These are phyloP conservation scores for Penicillium paxilli DNA, from an alignment of 495 filamentous ascomycete genomes.

Conservation along the genomic window DNA sequence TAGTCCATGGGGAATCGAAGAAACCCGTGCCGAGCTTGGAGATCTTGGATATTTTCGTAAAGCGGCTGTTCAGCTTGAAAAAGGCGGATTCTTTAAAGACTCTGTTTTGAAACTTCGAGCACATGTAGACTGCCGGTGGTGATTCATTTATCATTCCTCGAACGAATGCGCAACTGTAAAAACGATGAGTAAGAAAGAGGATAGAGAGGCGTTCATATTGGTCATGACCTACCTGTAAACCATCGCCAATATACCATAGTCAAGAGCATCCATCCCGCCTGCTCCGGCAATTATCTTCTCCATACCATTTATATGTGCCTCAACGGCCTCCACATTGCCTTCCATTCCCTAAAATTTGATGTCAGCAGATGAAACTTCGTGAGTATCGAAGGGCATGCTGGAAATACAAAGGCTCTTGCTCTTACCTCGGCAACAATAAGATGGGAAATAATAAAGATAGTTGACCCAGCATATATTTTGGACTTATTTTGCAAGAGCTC, in stretches of 20 bases:
- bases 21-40: slow-evolving; percentile 11
- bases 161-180: slow-evolving; percentile 6
- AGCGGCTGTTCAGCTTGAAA: not conserved
- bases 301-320: slow-evolving; percentile 17
- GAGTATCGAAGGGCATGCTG: no score
- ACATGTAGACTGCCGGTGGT: slow-evolving; percentile 4
- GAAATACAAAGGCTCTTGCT: no score
- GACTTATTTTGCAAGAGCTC: not conserved
- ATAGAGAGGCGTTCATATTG: not conserved
- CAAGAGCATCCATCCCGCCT: slow-evolving; percentile 15
- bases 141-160: slow-evolving; percentile 4
- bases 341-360: slow-evolving; percentile 4
- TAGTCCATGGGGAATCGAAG: slow-evolving; percentile 9
- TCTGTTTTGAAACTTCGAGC: slow-evolving; percentile 6
- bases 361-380: not conserved
- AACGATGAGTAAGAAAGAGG: not conserved
- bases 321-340: slow-evolving; percentile 10
- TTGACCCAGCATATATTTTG: slow-evolving; percentile 3
- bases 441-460: slow-evolving; percentile 7
- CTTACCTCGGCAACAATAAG: slow-evolving; percentile 8
- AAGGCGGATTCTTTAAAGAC: slow-evolving; percentile 7
- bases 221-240: slow-evolving; percentile 9
- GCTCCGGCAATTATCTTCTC: slow-evolving; percentile 8
- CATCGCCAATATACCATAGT: slow-evolving; percentile 4
- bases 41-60: not conserved